A percentile compares a stretch with the other conserved stretches of the same genome.
These are phyloP conservation scores for Curvularia lunata DNA, from an alignment of 2,329 filamentous ascomycete genomes.

Conservation along the genomic window DNA sequence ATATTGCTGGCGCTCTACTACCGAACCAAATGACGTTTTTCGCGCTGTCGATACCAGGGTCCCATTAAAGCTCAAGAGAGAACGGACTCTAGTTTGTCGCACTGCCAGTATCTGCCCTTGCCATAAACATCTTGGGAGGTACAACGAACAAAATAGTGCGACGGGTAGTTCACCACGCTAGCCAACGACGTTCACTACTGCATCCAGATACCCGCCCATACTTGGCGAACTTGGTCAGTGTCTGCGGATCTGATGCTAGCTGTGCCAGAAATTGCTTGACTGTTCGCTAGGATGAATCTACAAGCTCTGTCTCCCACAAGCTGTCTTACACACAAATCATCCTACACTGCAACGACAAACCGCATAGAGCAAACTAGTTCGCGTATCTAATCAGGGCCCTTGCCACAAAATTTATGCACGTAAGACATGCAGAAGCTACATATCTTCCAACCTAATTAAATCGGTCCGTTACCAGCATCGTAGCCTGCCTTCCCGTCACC, in stretches of 20 bases:
- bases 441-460: neutral
- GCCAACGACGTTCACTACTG: neutral
- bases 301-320: neutral
- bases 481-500: neutral
- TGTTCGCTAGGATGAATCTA: neutral
- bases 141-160: neutral
- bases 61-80: neutral
- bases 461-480: neutral
- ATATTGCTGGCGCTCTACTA: constrained; percentile 20
- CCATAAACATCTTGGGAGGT: neutral
- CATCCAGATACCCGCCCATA: neutral
- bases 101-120: neutral
- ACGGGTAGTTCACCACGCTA: neutral
- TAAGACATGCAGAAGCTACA: neutral
- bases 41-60: neutral
- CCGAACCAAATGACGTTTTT: constrained; percentile 5
- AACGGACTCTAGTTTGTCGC: neutral
- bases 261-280: neutral
- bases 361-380: neutral
- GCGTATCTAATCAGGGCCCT: neutral
- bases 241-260: neutral
- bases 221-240: neutral
- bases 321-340: neutral
- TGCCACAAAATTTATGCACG: neutral
- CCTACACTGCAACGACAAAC: neutral